phyloP scores from a whole-genome alignment of 176 grass and related monocot genomes.

The Otatea glauca region DNA sequence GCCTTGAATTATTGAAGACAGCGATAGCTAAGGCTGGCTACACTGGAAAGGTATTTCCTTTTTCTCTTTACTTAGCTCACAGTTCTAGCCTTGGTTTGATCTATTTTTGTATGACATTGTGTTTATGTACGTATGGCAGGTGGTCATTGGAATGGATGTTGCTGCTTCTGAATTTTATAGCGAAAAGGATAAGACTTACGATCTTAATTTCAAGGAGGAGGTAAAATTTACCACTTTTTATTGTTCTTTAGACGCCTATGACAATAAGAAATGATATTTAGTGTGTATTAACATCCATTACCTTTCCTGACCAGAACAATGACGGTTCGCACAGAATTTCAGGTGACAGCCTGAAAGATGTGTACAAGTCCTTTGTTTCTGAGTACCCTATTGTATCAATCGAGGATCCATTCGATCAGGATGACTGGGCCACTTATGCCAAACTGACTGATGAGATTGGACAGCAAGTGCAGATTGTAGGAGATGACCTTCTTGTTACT shows the following conservation, averaged over 20 bases:
- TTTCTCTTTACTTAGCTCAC: neutral
- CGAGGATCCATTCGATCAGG: slow-evolving; percentile 94
- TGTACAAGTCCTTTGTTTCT: slow-evolving; percentile 83
- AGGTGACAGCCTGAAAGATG: slow-evolving; percentile 72
- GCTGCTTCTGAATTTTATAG: slow-evolving; percentile 88
- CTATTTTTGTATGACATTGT: neutral
- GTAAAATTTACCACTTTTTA: slow-evolving; percentile 36
- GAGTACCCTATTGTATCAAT: slow-evolving; percentile 97
- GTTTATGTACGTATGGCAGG: slow-evolving; percentile 36
- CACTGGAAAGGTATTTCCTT: slow-evolving; percentile 67
- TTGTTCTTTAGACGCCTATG: neutral
- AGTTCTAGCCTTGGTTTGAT: neutral
- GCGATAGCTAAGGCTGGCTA: slow-evolving; percentile 96
- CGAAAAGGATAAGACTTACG: slow-evolving; percentile 78
- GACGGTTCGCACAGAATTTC: slow-evolving; percentile 82
- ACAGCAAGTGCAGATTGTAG: slow-evolving; percentile 86
- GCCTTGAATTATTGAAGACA: slow-evolving; percentile 88
- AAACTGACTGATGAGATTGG: slow-evolving; percentile 90
- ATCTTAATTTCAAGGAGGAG: slow-evolving; percentile 96
- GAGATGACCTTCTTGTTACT: slow-evolving; percentile 95
- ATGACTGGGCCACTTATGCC: slow-evolving; percentile 88
- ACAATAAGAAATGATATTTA: neutral
- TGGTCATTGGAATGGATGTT: slow-evolving; percentile 98
- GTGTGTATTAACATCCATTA: neutral
- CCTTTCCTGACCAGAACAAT: slow-evolving; percentile 65